Conservation (phyloP, 2,329 filamentous ascomycete genomes). For the Sclerotinia trifoliorum region DNA sequence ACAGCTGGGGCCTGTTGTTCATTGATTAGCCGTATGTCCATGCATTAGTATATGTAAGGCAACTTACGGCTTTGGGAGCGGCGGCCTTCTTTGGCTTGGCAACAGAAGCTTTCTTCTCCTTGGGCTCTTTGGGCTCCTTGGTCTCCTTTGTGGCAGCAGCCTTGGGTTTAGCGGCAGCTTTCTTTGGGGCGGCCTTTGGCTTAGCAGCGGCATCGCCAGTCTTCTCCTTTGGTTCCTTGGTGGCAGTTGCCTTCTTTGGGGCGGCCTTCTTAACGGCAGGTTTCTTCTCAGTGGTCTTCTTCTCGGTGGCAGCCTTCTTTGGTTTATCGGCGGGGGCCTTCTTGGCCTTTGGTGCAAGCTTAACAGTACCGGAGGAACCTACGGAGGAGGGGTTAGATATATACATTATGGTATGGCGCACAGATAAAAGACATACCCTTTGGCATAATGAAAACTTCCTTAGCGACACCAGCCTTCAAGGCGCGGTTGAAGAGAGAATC, state of each 20-base stretch:
- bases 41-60: no score
- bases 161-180: conserved; percentile 42
- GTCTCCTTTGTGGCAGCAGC: conserved; percentile 34
- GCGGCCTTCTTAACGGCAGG: conserved; percentile 43
- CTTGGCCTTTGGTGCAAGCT: conserved; percentile 49
- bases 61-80: conserved; percentile 37
- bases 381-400: conserved; percentile 33
- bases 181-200: conserved; percentile 42
- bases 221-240: conserved; percentile 21
- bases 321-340: conserved; percentile 32
- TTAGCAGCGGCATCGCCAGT: conserved; percentile 33
- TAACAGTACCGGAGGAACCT: conserved; percentile 70
- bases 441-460: conserved; percentile 66
- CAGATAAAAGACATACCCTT: conserved; percentile 58
- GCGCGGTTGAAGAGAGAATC: conserved; percentile 70
- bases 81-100: conserved; percentile 37
- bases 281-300: conserved; percentile 43
- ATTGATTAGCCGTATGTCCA: conserved; percentile 26
- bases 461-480: conserved; percentile 64
- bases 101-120: conserved; percentile 32
- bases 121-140: conserved; percentile 23
- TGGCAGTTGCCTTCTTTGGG: conserved; percentile 49
- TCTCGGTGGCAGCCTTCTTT: conserved; percentile 40
- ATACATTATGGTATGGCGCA: background rate
- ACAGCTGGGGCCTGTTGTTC: conserved; percentile 59